phyloP scores from a whole-genome alignment of 352 stramenopile species.

The Pythium monospermum region DNA sequence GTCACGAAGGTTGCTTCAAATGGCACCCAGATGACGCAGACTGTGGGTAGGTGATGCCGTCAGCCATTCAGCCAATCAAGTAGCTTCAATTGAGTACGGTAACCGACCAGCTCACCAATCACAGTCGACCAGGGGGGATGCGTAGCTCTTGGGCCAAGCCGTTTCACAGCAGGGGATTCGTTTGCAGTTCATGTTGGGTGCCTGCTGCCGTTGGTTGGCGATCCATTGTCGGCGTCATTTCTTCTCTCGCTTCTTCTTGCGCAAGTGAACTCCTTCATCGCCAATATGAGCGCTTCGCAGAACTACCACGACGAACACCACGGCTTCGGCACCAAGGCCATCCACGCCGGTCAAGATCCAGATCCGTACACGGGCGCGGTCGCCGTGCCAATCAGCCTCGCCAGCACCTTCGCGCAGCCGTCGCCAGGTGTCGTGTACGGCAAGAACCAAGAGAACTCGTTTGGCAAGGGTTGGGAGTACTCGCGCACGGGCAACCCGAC shows the following conservation, averaged over 20 bases:
- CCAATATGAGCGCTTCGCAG: constrained; percentile 38
- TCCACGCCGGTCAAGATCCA: constrained; percentile 78
- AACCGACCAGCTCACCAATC: constrained; percentile 5
- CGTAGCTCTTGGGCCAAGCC: constrained; percentile 8
- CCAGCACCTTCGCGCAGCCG: constrained; percentile 87
- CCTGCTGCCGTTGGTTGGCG: too few relatives aligned
- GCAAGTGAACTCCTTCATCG: neutral
- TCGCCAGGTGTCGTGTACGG: constrained; percentile 74
- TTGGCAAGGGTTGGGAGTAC: constrained; percentile 95
- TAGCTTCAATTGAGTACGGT: neutral
- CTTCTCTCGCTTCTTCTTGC: neutral
- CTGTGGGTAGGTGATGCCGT: constrained; percentile 1
- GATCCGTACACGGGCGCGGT: constrained; percentile 76
- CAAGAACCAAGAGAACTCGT: constrained; percentile 81
- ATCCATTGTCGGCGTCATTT: constrained; percentile 10
- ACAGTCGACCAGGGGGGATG: neutral
- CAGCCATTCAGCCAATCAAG: constrained; percentile 7
- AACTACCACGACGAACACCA: constrained; percentile 75
- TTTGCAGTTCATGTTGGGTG: constrained; percentile 13
- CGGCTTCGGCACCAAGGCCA: constrained; percentile 77
- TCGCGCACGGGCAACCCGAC: constrained; percentile 95
- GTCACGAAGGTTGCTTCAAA: constrained; percentile 12
- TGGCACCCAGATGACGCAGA: constrained; percentile 3
- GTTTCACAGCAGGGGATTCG: constrained; percentile 14
- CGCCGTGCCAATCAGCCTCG: constrained; percentile 88